phyloP scores from a whole-genome alignment of 768 basidiomycete genomes.

The Glaciozyma martinii region DNA sequence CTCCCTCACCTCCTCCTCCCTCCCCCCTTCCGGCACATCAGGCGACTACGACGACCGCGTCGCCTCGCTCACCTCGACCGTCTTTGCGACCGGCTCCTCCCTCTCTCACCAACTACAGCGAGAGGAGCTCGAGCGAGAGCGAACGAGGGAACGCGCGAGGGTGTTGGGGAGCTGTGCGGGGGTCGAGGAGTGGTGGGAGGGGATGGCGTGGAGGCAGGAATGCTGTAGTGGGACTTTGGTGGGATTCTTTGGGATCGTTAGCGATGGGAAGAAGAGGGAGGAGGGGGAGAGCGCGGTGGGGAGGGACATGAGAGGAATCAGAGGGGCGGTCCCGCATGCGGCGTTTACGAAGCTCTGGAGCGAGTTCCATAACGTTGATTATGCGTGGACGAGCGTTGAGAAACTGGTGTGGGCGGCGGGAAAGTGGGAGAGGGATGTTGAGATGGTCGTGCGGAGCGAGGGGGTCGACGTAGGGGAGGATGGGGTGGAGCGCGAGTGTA shows the following conservation, averaged over 20 bases:
- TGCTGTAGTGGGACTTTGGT: slow-evolving; percentile 83
- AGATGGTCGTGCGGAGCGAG: background rate
- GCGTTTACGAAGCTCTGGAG: slow-evolving; percentile 32
- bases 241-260: slow-evolving; percentile 71
- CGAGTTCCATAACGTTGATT: slow-evolving; percentile 33
- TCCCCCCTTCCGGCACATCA: slow-evolving; percentile 47
- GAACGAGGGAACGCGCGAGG: slow-evolving; percentile 24
- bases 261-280: background rate
- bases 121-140: slow-evolving; percentile 15
- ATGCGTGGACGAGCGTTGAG: slow-evolving; percentile 1
- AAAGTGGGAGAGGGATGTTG: slow-evolving; percentile 11
- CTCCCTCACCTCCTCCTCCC: slow-evolving; percentile 29
- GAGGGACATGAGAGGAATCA: background rate
- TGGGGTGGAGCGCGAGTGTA: background rate
- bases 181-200: slow-evolving; percentile 87
- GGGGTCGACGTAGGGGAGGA: background rate
- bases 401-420: background rate
- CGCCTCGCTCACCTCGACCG: background rate
- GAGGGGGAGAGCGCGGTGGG: background rate
- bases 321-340: slow-evolving; percentile 9
- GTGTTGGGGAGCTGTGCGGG: slow-evolving; percentile 10
- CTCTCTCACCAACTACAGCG: background rate
- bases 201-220: slow-evolving; percentile 93
- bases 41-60: slow-evolving; percentile 41
- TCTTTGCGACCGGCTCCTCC: background rate